Evolutionary conservation across 441 rosid species (phyloP).

Genomic region (Jatropha podagrica): DNA sequence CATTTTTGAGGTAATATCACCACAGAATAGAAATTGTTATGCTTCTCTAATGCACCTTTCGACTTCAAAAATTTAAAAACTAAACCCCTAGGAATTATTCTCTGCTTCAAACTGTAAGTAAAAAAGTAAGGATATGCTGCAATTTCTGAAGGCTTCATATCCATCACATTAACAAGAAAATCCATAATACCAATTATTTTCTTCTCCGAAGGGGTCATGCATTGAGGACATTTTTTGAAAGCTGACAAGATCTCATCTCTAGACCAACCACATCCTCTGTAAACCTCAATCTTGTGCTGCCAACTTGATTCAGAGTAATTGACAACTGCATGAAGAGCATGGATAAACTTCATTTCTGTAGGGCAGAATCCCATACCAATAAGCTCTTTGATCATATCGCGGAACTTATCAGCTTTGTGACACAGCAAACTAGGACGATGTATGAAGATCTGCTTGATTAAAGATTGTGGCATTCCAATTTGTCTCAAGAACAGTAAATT

Average conservation of each 20-base stretch:
- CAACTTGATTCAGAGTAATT: background rate
- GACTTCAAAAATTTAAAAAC: background rate
- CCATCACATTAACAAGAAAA: slow-evolving; percentile 24
- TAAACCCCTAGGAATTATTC: slow-evolving; percentile 22
- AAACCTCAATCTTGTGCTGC: slow-evolving; percentile 24
- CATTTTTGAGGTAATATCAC: background rate
- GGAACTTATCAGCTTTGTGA: background rate
- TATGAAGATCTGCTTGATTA: background rate
- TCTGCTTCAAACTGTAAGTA: slow-evolving; percentile 19
- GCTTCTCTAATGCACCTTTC: background rate
- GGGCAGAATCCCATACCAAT: background rate
- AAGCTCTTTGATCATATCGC: background rate
- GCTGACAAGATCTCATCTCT: slow-evolving; percentile 21
- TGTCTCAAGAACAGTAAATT: background rate
- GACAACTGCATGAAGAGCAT: background rate
- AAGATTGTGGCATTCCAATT: background rate
- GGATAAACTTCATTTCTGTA: background rate
- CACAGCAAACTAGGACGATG: background rate
- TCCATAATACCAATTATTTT: slow-evolving; percentile 25
- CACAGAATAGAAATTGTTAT: background rate
- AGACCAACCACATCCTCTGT: slow-evolving; percentile 33
- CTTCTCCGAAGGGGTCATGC: slow-evolving; percentile 19
- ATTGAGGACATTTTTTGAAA: slow-evolving; percentile 20
- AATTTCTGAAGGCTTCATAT: background rate
- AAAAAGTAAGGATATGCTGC: background rate